phyloP scores from a whole-genome alignment of 108 stramenopile genomes.

The Nannochloropsis oceanica region DNA sequence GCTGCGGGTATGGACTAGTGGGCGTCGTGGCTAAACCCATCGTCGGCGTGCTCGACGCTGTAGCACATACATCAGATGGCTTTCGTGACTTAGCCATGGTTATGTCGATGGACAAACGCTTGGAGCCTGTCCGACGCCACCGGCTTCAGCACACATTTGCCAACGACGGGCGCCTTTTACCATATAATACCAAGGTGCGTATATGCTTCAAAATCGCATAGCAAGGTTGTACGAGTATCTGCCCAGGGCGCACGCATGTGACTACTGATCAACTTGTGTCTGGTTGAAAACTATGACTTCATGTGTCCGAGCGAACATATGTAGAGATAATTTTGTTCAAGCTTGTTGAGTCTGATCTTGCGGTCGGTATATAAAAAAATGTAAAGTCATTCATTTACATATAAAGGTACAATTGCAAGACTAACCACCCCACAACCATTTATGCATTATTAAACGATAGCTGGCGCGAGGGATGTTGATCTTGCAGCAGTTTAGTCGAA shows the following conservation, averaged over 20 bases:
- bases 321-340: too few relatives aligned
- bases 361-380: too few relatives aligned
- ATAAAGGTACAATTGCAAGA: too few relatives aligned
- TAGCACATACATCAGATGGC: slow-evolving; percentile 33
- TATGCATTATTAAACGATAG: background rate
- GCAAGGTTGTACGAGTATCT: too few relatives aligned
- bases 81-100: slow-evolving; percentile 22
- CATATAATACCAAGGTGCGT: background rate
- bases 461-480: background rate
- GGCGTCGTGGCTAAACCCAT: slow-evolving; percentile 34
- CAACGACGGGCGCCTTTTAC: background rate
- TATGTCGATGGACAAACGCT: background rate
- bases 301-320: too few relatives aligned
- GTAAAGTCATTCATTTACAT: too few relatives aligned
- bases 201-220: background rate
- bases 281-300: too few relatives aligned
- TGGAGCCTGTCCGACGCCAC: background rate
- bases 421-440: too few relatives aligned
- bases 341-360: too few relatives aligned
- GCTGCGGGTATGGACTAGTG: slow-evolving; percentile 24
- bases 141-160: background rate
- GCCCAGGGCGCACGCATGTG: too few relatives aligned
- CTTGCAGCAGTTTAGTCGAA: background rate
- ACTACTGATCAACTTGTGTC: too few relatives aligned
- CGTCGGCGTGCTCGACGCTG: slow-evolving; percentile 34